Evolutionary conservation across 352 stramenopile genomes (phyloP).

Genomic region (Salisapilia sapeloensis): DNA sequence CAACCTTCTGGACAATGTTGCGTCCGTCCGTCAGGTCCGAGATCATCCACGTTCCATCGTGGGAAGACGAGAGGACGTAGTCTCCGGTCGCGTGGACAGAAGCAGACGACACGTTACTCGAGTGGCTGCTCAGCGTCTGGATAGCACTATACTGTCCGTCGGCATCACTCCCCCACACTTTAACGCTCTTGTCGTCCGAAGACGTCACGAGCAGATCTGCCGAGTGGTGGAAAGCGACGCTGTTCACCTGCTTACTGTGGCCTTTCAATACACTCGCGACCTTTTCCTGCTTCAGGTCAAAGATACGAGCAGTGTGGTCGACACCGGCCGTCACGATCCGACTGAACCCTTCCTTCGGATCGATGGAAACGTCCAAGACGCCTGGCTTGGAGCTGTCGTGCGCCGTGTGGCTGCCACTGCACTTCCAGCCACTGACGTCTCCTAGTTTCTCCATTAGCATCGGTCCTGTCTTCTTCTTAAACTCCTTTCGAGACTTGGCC

Average conservation of each 20-base stretch:
- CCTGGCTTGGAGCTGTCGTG: constrained; percentile 60
- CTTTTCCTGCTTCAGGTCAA: constrained; percentile 53
- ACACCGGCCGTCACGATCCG: constrained; percentile 53
- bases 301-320: constrained; percentile 75
- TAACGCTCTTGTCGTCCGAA: constrained; percentile 69
- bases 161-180: constrained; percentile 39
- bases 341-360: constrained; percentile 23
- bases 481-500: constrained; percentile 51
- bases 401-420: constrained; percentile 38
- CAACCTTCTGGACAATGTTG: constrained; percentile 19
- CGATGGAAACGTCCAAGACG: constrained; percentile 35
- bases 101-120: constrained; percentile 32
- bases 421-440: constrained; percentile 11
- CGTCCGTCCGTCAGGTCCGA: constrained; percentile 54
- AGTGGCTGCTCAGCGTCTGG: constrained; percentile 41
- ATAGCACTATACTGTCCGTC: constrained; percentile 23
- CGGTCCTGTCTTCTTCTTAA: constrained; percentile 49
- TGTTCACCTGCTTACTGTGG: constrained; percentile 75
- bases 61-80: constrained; percentile 58
- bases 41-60: constrained; percentile 75
- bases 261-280: constrained; percentile 57
- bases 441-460: constrained; percentile 17
- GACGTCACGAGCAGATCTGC: constrained; percentile 50
- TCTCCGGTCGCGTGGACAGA: constrained; percentile 74
- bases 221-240: constrained; percentile 55